Percentiles rank a stretch among this genome's conserved stretches.
These are phyloP conservation scores for Boletus mariae DNA, from an alignment of 1,284 basidiomycete genomes.

Conservation along the genomic window DNA sequence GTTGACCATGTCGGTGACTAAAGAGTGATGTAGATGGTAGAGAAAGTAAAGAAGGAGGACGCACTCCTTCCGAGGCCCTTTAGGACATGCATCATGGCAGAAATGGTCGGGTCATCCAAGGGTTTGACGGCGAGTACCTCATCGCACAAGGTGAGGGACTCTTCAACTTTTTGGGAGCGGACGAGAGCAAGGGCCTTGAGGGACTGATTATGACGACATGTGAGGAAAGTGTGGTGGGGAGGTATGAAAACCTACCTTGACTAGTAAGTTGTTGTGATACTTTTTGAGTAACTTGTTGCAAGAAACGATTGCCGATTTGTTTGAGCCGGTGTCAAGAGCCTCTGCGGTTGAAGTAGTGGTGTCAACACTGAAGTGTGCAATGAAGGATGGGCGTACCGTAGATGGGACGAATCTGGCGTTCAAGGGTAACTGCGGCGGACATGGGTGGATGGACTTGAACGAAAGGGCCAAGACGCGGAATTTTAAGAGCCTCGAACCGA, in stretches of 20 bases:
- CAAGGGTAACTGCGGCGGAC: slow-evolving; percentile 51
- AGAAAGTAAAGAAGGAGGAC: slow-evolving; percentile 27
- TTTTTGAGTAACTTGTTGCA: slow-evolving; percentile 84
- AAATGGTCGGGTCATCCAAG: slow-evolving; percentile 66
- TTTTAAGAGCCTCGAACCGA: neutral
- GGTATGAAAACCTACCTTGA: slow-evolving; percentile 51
- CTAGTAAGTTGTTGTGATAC: slow-evolving; percentile 65
- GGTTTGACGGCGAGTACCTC: slow-evolving; percentile 70
- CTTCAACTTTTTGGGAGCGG: slow-evolving; percentile 77
- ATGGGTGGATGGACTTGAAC: slow-evolving; percentile 14
- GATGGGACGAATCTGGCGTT: slow-evolving; percentile 76
- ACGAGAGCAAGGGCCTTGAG: slow-evolving; percentile 82
- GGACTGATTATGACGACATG: slow-evolving; percentile 39
- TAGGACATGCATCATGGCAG: slow-evolving; percentile 78
- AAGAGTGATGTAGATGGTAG: slow-evolving; percentile 1
- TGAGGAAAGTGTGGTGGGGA: neutral
- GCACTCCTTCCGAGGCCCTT: slow-evolving; percentile 70
- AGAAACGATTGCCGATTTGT: slow-evolving; percentile 77
- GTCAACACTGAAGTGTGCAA: neutral
- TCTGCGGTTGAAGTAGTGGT: slow-evolving; percentile 43
- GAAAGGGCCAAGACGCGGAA: neutral
- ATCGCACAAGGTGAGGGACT: slow-evolving; percentile 73
- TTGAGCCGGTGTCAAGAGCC: slow-evolving; percentile 79
- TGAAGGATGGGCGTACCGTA: slow-evolving; percentile 51
- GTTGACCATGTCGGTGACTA: slow-evolving; percentile 70